A percentile compares a stretch with the other conserved stretches of the same genome.
Evolutionary conservation across 2,329 filamentous ascomycete species (phyloP).

Genomic region (Thermochaetoides dissita): DNA sequence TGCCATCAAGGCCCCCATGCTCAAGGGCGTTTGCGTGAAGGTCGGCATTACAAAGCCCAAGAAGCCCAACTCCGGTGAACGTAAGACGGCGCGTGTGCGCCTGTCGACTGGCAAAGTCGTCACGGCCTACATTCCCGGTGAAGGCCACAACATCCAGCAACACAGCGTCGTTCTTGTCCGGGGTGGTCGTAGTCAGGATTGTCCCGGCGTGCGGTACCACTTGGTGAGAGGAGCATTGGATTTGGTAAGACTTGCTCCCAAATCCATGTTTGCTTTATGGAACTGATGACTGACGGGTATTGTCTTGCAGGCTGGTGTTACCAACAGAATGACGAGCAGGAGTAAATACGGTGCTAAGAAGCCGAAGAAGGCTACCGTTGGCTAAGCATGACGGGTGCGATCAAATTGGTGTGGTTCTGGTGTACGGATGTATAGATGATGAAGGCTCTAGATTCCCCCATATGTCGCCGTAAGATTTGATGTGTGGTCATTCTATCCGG

Average conservation of each 20-base stretch:
- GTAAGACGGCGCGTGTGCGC: constrained; percentile 86
- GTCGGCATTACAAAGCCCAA: constrained; percentile 91
- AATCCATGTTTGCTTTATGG: neutral
- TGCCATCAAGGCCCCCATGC: constrained; percentile 54
- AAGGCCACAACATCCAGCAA: constrained; percentile 98
- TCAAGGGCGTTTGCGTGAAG: constrained; percentile 93
- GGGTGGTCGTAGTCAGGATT: constrained; percentile 88
- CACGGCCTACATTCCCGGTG: constrained; percentile 89
- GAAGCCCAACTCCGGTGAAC: constrained; percentile 96
- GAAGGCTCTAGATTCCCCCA: no score
- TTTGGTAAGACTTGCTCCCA: constrained; percentile 49
- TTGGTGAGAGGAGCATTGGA: constrained; percentile 83
- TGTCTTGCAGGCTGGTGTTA: constrained; percentile 64
- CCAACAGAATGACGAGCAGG: constrained; percentile 65
- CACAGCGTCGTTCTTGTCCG: constrained; percentile 95
- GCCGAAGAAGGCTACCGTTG: constrained; percentile 64
- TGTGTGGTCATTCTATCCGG: no score
- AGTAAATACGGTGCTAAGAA: constrained; percentile 99
- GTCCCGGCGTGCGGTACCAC: constrained; percentile 94
- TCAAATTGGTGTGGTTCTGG: no score
- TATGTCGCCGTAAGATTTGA: no score
- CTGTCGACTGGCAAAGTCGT: constrained; percentile 76
- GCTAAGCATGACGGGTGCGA: constrained; percentile 14
- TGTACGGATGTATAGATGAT: no score
- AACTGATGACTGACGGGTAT: constrained; percentile 2